phyloP scores from a whole-genome alignment of 2,329 filamentous ascomycete species.

The Diplocarpon mali region DNA sequence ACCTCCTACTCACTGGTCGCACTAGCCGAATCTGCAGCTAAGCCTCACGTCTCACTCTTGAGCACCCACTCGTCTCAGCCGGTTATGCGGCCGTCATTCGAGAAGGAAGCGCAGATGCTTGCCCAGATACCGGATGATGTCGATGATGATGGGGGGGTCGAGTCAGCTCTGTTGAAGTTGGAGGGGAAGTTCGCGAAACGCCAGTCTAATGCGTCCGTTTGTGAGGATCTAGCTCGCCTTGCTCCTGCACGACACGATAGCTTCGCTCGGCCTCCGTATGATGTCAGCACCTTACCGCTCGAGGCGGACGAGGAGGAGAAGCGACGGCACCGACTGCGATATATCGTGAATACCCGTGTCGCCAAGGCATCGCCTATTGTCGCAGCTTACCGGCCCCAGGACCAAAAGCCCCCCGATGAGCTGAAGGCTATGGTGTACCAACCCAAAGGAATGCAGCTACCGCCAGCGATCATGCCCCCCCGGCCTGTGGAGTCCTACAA shows the following conservation, averaged over 20 bases:
- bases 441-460: slow-evolving; percentile 15
- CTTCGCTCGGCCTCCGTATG: slow-evolving; percentile 20
- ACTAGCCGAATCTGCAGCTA: slow-evolving; percentile 39
- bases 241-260: slow-evolving; percentile 16
- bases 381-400: slow-evolving; percentile 16
- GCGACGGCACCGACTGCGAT: slow-evolving; percentile 35
- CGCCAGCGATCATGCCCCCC: slow-evolving; percentile 38
- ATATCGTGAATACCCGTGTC: slow-evolving; percentile 33
- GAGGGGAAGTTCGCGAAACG: slow-evolving; percentile 71
- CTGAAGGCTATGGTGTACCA: slow-evolving; percentile 24
- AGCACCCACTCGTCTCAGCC: slow-evolving; percentile 53
- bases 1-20: slow-evolving; percentile 49
- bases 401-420: slow-evolving; percentile 11
- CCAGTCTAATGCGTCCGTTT: slow-evolving; percentile 19
- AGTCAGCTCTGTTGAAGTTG: slow-evolving; percentile 83
- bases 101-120: slow-evolving; percentile 76
- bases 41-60: slow-evolving; percentile 41
- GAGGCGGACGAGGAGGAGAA: slow-evolving; percentile 30
- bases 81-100: slow-evolving; percentile 64
- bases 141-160: slow-evolving; percentile 73
- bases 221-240: slow-evolving; percentile 6
- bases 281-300: slow-evolving; percentile 17
- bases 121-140: slow-evolving; percentile 77
- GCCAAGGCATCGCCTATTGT: slow-evolving; percentile 25
- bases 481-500: slow-evolving; percentile 65